Conservation (phyloP, 176 grass and related monocot species). For the Olyra latifolia region DNA sequence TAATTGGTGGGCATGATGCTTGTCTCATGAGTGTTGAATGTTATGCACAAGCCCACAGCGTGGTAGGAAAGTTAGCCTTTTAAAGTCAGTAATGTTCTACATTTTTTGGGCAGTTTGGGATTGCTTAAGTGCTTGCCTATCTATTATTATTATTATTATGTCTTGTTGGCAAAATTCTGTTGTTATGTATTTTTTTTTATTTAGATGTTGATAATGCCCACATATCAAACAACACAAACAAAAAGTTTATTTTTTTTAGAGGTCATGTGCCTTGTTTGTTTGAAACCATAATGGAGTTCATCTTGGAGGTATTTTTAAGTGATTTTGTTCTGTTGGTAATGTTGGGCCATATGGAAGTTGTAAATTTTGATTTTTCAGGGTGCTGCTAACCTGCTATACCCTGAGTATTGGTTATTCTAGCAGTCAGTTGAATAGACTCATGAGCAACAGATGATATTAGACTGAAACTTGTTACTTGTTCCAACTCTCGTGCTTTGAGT, state of each 20-base stretch:
- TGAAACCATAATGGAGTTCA: background rate
- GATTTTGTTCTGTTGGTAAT: constrained; percentile 22
- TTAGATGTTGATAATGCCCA: background rate
- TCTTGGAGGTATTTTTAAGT: background rate
- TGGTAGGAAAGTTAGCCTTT: background rate
- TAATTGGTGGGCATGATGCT: background rate
- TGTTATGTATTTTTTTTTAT: background rate
- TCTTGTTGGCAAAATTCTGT: background rate
- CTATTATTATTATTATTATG: constrained; percentile 1
- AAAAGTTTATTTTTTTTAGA: constrained; percentile 1
- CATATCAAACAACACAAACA: background rate
- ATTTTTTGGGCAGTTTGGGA: background rate
- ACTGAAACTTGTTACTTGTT: background rate
- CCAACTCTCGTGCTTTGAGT: background rate
- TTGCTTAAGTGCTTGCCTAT: background rate
- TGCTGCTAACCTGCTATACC: background rate
- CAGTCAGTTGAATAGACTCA: background rate
- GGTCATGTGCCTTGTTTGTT: constrained; percentile 6
- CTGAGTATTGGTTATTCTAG: constrained; percentile 8
- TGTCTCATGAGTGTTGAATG: background rate
- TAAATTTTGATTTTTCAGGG: background rate
- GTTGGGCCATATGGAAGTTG: background rate
- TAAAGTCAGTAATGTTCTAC: background rate
- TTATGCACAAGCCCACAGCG: constrained; percentile 10
- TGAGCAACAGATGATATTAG: background rate